phyloP scores from a whole-genome alignment of 2,329 filamentous ascomycete genomes.

The Blastomyces parvus region DNA sequence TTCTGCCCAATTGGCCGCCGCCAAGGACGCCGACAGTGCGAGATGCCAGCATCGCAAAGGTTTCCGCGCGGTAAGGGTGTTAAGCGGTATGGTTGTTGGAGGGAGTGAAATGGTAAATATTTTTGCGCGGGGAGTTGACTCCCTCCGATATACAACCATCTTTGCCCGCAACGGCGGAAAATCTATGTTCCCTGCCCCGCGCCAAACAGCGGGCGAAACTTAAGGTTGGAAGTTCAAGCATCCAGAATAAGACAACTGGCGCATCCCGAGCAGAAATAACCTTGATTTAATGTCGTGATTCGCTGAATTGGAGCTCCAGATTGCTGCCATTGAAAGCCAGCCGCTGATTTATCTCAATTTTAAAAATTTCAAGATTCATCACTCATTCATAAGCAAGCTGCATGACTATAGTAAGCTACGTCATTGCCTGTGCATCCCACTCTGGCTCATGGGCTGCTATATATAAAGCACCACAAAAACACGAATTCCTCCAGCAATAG shows the following conservation, averaged over 20 bases:
- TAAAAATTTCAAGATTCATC: not conserved
- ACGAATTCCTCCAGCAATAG: not conserved
- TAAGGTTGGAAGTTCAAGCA: not conserved
- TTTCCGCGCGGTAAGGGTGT: not conserved
- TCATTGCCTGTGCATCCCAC: not conserved
- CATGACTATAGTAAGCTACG: not conserved
- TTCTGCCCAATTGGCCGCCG: constrained; percentile 74
- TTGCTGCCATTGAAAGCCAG: not conserved
- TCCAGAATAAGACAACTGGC: not conserved
- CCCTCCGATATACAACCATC: no score
- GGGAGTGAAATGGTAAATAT: not conserved
- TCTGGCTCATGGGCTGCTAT: not conserved
- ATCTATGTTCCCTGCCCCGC: constrained; percentile 1
- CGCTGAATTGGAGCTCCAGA: not conserved
- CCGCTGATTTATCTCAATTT: not conserved
- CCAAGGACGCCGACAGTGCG: constrained; percentile 43
- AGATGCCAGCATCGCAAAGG: constrained; percentile 5
- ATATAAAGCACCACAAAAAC: not conserved
- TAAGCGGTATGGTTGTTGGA: not conserved
- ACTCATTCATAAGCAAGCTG: not conserved
- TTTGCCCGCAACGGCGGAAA: not conserved
- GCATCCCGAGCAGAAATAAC: not conserved
- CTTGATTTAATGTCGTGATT: not conserved
- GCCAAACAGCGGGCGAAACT: not conserved
- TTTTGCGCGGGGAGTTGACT: not conserved